Conservation (phyloP, 2,329 filamentous ascomycete genomes). For the Sclerotinia borealis region DNA sequence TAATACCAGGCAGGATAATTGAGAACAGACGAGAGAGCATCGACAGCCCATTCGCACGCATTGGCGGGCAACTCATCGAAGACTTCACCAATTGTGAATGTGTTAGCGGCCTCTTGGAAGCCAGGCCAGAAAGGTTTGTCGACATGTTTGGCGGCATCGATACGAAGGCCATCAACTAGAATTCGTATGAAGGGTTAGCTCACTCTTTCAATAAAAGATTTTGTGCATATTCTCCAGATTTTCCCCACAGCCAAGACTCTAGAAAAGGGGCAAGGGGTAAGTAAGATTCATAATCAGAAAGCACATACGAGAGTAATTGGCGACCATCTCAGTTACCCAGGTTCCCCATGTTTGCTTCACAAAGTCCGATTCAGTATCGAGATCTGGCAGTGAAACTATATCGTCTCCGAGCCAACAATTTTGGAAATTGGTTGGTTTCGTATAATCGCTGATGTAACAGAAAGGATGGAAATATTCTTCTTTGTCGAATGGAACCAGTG, state of each 20-base stretch:
- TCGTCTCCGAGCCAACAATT: slow-evolving; percentile 23
- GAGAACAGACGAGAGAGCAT: slow-evolving; percentile 14
- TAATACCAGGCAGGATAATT: slow-evolving; percentile 33
- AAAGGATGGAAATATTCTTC: slow-evolving; percentile 17
- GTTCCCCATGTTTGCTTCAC: slow-evolving; percentile 15
- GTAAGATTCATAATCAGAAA: slow-evolving; percentile 35
- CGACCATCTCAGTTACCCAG: slow-evolving; percentile 17
- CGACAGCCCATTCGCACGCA: slow-evolving; percentile 24
- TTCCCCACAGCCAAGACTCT: slow-evolving; percentile 4
- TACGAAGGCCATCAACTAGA: slow-evolving; percentile 40
- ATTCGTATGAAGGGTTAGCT: neutral
- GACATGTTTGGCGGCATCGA: slow-evolving; percentile 44
- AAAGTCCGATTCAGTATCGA: slow-evolving; percentile 32
- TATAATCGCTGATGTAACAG: slow-evolving; percentile 31
- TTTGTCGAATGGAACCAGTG: slow-evolving; percentile 19
- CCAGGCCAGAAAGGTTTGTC: slow-evolving; percentile 47
- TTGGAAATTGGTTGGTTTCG: slow-evolving; percentile 31
- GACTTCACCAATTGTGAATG: slow-evolving; percentile 56
- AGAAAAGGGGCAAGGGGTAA: slow-evolving; percentile 38
- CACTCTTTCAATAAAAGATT: slow-evolving; percentile 35
- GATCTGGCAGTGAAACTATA: slow-evolving; percentile 40
- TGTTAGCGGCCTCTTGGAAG: slow-evolving; percentile 47
- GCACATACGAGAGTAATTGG: slow-evolving; percentile 20
- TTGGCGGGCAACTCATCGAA: slow-evolving; percentile 46
- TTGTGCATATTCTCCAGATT: slow-evolving; percentile 36